Conservation (phyloP, 768 basidiomycete species). For the Tricholoma bakamatsutake region DNA sequence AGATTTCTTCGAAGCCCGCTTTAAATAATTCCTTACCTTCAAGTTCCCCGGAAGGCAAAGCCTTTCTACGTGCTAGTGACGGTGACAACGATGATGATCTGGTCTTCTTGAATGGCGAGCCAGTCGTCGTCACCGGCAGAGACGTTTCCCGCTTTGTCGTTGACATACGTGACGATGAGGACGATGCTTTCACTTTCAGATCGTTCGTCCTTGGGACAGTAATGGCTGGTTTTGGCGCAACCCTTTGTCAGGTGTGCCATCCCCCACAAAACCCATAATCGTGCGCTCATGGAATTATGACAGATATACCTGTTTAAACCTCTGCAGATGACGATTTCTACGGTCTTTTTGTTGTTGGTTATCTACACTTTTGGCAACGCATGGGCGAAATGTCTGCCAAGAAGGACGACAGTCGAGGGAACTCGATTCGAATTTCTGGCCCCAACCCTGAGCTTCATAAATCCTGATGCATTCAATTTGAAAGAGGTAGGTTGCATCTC, state of each 20-base stretch:
- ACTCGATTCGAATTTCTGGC: constrained; percentile 37
- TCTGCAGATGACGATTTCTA: constrained; percentile 41
- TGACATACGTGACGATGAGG: constrained; percentile 53
- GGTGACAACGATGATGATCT: constrained; percentile 24
- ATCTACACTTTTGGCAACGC: constrained; percentile 44
- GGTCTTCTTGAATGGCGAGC: constrained; percentile 31
- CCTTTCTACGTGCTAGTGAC: background rate
- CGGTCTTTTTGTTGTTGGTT: constrained; percentile 52
- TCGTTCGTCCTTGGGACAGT: constrained; percentile 51
- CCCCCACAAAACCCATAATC: background rate
- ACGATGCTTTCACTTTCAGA: constrained; percentile 49
- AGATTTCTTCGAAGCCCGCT: background rate
- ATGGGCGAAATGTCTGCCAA: constrained; percentile 45
- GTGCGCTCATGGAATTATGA: background rate
- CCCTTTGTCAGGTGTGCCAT: constrained; percentile 45
- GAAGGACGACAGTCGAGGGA: constrained; percentile 34
- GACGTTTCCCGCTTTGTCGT: constrained; percentile 53
- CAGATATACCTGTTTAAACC: constrained; percentile 62
- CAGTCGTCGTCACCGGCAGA: constrained; percentile 36
- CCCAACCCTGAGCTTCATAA: constrained; percentile 40
- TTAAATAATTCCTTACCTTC: background rate
- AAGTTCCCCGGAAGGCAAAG: background rate
- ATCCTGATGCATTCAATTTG: constrained; percentile 50
- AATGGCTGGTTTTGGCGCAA: constrained; percentile 54
- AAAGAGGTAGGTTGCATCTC: constrained; percentile 42